phyloP scores from a whole-genome alignment of 345 rosid species.

The Eucalyptus brandiana region DNA sequence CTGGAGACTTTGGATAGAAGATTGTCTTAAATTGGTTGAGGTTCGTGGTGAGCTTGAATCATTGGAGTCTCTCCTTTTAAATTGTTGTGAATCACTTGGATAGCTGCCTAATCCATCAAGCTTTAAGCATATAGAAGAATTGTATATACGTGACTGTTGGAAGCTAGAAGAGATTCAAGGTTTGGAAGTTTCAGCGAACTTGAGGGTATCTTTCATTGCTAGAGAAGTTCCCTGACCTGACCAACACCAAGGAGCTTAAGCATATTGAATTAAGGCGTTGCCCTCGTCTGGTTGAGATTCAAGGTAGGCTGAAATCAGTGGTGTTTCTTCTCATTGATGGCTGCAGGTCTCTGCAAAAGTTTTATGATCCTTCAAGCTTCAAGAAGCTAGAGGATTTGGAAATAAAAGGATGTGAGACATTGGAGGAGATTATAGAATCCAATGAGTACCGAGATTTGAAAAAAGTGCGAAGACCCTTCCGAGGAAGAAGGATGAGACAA shows the following conservation, averaged over 20 bases:
- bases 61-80: rapidly evolving
- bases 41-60: background rate
- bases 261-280: rapidly evolving
- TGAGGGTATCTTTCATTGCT: background rate
- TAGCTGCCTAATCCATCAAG: rapidly evolving
- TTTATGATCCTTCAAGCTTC: too few relatives aligned
- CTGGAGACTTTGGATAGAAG: rapidly evolving
- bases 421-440: too few relatives aligned
- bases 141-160: rapidly evolving
- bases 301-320: background rate
- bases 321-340: rapidly evolving
- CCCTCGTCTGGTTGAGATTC: background rate
- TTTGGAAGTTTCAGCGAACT: rapidly evolving
- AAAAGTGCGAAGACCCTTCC: too few relatives aligned
- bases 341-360: background rate
- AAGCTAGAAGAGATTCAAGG: background rate
- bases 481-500: rapidly evolving
- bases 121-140: too few relatives aligned
- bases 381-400: too few relatives aligned
- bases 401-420: too few relatives aligned
- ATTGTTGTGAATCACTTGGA: rapidly evolving
- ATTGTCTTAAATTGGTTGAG: background rate
- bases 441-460: too few relatives aligned
- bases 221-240: background rate
- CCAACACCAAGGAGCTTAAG: background rate